Base-by-base conservation (phyloP, 2,329 filamentous ascomycete species). In the Zopfia rhizophila region DNA sequence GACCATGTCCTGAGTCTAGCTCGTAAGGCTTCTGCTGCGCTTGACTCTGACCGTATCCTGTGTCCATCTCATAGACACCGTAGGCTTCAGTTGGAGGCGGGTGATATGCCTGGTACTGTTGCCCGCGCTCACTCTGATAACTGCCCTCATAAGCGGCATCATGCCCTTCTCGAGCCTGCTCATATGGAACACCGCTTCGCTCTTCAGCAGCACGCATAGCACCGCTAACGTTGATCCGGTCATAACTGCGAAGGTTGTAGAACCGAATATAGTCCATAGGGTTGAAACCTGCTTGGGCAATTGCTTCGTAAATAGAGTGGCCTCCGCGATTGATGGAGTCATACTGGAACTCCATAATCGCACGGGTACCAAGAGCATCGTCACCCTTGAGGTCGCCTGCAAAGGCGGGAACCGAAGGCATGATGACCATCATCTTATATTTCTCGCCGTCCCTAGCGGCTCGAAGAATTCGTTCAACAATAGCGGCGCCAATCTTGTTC, bases 271-370 rank as follows among this genome's bases (percentile, higher is more conserved):
- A 94, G 30, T 85, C 75, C 61, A 80, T 76, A 1, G 88, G 87
- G 61, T 93, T 79, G 37, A 91, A 79, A 7, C 89, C 89, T 22
- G 82, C 80, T 42, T 81, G 77, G 13, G 78, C 76, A 39, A 92
- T 80, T 32, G 78, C 79, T 68, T 92, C 89, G 64, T 92, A 86
- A 66, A 95, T 94, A 47, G 85, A 89, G 67, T 89, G 75, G 3
- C 88, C 88, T 22, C 89, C 88, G 24, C 89, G 84, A 69, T 84
- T 88, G 73, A 94, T 94, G 38, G 84, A 88, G 62, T 84, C 79
- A 72, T 94, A 93, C 66, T 94, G 90, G 69, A 88, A 93, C 66
- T 94, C 89, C 88, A 94, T 92, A 61, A 95, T 93, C 4, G 89
- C 90, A 24, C 90, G 80, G 0, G 90, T 94, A 16, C 88, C 88